Conservation (phyloP, 306 rosid genomes). For the Begonia loranthoides region DNA sequence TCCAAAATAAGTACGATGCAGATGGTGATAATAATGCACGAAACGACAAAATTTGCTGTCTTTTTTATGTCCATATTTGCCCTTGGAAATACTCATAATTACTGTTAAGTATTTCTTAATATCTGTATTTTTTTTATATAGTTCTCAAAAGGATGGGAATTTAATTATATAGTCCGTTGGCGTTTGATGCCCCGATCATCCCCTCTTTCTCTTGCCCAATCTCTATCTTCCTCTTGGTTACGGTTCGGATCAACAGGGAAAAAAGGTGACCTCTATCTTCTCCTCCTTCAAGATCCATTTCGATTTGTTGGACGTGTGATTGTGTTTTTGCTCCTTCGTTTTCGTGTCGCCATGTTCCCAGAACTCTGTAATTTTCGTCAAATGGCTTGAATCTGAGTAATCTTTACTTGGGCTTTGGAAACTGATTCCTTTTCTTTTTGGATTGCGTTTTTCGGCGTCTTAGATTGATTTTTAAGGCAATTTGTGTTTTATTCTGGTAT, state of each 20-base stretch:
- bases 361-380: neutral
- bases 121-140: no score
- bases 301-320: neutral
- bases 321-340: neutral
- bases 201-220: slow-evolving; percentile 19
- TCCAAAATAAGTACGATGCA: neutral
- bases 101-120: neutral
- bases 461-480: no score
- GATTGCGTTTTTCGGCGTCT: neutral
- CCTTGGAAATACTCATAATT: neutral
- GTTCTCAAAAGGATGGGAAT: no score
- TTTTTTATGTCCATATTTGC: neutral
- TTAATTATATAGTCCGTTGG: no score
- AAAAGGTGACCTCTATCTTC: slow-evolving; percentile 11
- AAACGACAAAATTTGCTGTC: neutral
- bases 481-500: no score
- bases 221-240: slow-evolving; percentile 17
- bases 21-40: neutral
- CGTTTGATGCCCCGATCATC: slow-evolving; percentile 4
- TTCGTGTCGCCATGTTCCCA: neutral
- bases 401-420: neutral
- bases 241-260: slow-evolving; percentile 39
- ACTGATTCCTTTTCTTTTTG: neutral
- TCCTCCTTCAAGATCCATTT: slow-evolving; percentile 26
- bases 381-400: neutral